Evolutionary conservation across 2,329 filamentous ascomycete species (phyloP).

Genomic region (Penicillium sp.): DNA sequence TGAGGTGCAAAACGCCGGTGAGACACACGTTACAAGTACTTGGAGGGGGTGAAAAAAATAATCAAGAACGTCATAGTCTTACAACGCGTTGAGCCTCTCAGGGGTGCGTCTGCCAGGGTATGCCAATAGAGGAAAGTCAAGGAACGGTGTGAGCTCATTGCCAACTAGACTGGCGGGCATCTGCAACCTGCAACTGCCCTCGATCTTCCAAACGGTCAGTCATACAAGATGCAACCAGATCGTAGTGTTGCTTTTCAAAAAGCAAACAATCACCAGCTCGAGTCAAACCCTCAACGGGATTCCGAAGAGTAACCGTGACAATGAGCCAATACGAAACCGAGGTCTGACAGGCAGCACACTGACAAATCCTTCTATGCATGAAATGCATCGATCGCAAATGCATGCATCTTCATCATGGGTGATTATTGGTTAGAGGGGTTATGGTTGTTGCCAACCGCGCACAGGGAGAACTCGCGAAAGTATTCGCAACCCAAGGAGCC

Average conservation of each 20-base stretch:
- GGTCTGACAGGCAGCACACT: slow-evolving; percentile 13
- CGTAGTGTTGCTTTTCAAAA: not conserved
- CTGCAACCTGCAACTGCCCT: slow-evolving; percentile 6
- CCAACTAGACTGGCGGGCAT: not conserved
- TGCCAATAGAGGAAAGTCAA: slow-evolving; percentile 7
- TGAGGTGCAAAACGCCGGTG: slow-evolving; percentile 25
- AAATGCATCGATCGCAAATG: slow-evolving; percentile 23
- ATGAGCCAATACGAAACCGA: slow-evolving; percentile 2
- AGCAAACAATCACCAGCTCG: not conserved
- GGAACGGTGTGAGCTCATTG: slow-evolving; percentile 15
- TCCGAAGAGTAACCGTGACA: not conserved
- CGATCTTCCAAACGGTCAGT: not conserved
- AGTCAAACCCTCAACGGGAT: not conserved
- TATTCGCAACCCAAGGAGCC: slow-evolving; percentile 12
- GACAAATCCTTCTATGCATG: slow-evolving; percentile 28
- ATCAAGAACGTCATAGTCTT: slow-evolving; percentile 8
- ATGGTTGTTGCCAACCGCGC: not conserved
- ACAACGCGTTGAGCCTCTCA: slow-evolving; percentile 11
- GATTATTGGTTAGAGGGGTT: slow-evolving; percentile 2
- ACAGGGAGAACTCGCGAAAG: not conserved
- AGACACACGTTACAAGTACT: slow-evolving; percentile 2
- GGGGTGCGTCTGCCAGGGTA: slow-evolving; percentile 4
- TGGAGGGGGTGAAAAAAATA: not conserved
- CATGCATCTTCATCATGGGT: slow-evolving; percentile 12
- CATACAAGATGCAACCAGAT: slow-evolving; percentile 1